A percentile compares a stretch with the other conserved stretches of the same genome.
Conservation (phyloP, 306 rosid species). For the Trifolium subterraneum region DNA sequence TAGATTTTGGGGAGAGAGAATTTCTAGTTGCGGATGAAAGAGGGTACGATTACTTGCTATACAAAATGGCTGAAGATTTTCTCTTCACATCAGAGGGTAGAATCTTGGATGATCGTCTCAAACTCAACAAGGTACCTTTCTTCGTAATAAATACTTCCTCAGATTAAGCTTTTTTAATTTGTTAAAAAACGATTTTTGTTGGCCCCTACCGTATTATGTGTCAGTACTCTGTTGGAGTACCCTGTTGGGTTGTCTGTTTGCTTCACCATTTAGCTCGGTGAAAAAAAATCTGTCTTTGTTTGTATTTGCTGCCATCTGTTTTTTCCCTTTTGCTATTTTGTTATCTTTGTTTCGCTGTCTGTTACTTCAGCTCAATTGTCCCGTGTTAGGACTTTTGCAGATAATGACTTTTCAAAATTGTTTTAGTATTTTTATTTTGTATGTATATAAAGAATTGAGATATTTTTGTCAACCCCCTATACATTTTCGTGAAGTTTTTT, state of each 20-base stretch:
- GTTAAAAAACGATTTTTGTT: background rate
- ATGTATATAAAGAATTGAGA: background rate
- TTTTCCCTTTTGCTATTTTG: constrained; percentile 12
- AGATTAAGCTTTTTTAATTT: background rate
- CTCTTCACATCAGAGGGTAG: constrained; percentile 78
- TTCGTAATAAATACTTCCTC: background rate
- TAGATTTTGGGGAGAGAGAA: constrained; percentile 84
- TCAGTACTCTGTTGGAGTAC: background rate
- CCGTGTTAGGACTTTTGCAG: constrained; percentile 56
- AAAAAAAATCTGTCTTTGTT: constrained; percentile 40
- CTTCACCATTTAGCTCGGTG: constrained; percentile 33
- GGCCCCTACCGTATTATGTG: constrained; percentile 1
- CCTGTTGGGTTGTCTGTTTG: constrained; percentile 35
- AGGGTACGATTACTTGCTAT: constrained; percentile 80
- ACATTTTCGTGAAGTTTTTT: constrained; percentile 31
- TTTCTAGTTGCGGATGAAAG: constrained; percentile 90
- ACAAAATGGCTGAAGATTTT: constrained; percentile 83
- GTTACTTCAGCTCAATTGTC: constrained; percentile 48
- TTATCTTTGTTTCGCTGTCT: constrained; percentile 31
- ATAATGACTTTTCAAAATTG: constrained; percentile 66
- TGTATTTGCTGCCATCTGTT: constrained; percentile 39
- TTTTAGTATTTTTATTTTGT: constrained; percentile 10
- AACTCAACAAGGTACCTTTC: constrained; percentile 77
- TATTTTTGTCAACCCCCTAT: constrained; percentile 39
- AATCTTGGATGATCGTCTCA: constrained; percentile 81